A percentile compares a stretch with the other conserved stretches of the same genome.
Evolutionary conservation across 768 basidiomycete species (phyloP).

Genomic region (Naematelia encephala): DNA sequence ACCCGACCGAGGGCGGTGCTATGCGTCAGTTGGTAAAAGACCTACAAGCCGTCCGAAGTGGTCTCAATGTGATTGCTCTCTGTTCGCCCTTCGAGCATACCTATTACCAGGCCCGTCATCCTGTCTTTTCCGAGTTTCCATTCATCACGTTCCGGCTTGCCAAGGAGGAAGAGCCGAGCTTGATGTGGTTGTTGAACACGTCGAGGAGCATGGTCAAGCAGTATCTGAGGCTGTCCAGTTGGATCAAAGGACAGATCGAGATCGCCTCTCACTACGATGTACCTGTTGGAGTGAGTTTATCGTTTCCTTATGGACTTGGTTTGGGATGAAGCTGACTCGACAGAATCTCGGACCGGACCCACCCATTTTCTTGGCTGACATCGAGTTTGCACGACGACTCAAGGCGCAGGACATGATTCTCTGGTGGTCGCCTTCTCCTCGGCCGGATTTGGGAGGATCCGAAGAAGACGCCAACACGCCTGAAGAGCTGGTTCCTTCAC

Average conservation of each 20-base stretch:
- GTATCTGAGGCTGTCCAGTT: constrained; percentile 71
- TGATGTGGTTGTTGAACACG: constrained; percentile 84
- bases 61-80: constrained; percentile 64
- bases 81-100: constrained; percentile 79
- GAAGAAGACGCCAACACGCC: constrained; percentile 81
- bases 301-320: not conserved
- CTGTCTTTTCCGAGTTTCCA: constrained; percentile 75
- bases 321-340: not conserved
- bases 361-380: constrained; percentile 78
- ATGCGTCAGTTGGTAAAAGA: constrained; percentile 84
- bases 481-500: constrained; percentile 72
- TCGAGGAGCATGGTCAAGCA: constrained; percentile 77
- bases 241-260: constrained; percentile 73
- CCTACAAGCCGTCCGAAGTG: constrained; percentile 66
- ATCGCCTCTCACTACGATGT: constrained; percentile 89
- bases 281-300: constrained; percentile 62
- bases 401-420: constrained; percentile 83
- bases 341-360: constrained; percentile 83
- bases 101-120: constrained; percentile 73
- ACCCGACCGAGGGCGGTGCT: constrained; percentile 72
- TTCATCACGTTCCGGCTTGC: constrained; percentile 70
- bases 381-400: constrained; percentile 83
- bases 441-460: constrained; percentile 87
- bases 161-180: constrained; percentile 61
- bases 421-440: constrained; percentile 92